A percentile compares a stretch with the other conserved stretches of the same genome.
Conservation (phyloP, 2,329 filamentous ascomycete genomes). For the Aspergillus eucalypticola region DNA sequence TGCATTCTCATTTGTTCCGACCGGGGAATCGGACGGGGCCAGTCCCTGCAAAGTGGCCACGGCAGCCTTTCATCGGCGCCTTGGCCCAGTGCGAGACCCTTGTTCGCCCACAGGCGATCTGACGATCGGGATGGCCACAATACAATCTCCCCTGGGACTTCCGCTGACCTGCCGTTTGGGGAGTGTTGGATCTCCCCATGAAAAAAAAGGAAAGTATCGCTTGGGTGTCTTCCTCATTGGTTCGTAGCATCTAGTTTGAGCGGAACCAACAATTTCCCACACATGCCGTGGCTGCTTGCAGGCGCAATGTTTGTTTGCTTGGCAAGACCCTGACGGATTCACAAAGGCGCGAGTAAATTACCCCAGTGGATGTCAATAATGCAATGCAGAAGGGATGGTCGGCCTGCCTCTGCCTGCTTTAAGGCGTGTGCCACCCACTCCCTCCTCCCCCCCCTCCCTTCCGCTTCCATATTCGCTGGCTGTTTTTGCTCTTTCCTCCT, state of each 20-base stretch:
- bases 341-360: neutral
- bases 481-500: conserved; percentile 7
- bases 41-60: neutral
- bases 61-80: neutral
- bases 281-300: conserved; percentile 6
- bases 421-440: conserved; percentile 8
- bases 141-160: neutral
- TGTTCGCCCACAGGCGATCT: neutral
- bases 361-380: neutral
- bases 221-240: neutral
- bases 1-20: neutral
- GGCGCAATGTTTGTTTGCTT: neutral
- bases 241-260: neutral
- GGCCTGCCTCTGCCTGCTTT: conserved; percentile 11
- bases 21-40: neutral
- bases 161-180: neutral
- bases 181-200: neutral
- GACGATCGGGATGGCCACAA: conserved; percentile 2
- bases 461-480: neutral
- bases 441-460: neutral
- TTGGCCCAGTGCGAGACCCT: neutral
- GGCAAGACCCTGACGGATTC: neutral
- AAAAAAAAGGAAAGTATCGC: neutral
- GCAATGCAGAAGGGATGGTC: conserved; percentile 7
- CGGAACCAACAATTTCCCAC: conserved; percentile 2